phyloP scores from a whole-genome alignment of 345 rosid species.

The rapeseed (Brassica napus) region Da-Ae NC_063450.1:25339501-25340000 shows the following conservation, averaged over 20 bases:
- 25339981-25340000: not conserved
- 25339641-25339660: not conserved
- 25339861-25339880: too few species aligned
- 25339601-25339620: slow-evolving; percentile 1
- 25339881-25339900: not conserved
- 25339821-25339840: too few species aligned
- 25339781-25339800: not conserved
- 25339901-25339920: not conserved
- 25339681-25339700: not conserved
- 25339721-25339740: not conserved
- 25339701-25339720: not conserved
- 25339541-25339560: slow-evolving; percentile 28
- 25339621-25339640: not conserved
- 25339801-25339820: too few species aligned
- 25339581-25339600: not conserved
- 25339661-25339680: not conserved
- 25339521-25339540: slow-evolving; percentile 19
- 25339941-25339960: too few species aligned
- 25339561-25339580: slow-evolving; percentile 9
- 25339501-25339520: slow-evolving; percentile 13
- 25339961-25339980: not conserved
- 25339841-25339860: too few species aligned
- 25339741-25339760: too few species aligned
- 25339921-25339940: not conserved
- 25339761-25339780: not conserved